Conservation (phyloP, 2,329 filamentous ascomycete species). For the Erysiphe pulchra region DNA sequence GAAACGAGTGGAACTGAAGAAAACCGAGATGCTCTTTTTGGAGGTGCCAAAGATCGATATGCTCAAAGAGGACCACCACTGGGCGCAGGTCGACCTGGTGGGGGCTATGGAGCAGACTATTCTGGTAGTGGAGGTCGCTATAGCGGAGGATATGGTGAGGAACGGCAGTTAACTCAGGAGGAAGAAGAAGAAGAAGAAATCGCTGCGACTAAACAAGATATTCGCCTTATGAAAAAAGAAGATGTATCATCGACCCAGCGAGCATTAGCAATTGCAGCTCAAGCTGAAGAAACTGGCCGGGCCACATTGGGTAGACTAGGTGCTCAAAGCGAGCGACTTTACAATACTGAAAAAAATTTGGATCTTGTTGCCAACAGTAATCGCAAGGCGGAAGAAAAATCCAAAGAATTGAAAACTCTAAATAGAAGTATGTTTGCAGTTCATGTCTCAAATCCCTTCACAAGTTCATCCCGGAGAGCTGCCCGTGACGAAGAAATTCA, state of each 20-base stretch:
- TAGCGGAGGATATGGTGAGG: conserved; percentile 33
- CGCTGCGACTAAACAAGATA: conserved; percentile 45
- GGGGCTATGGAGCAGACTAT: conserved; percentile 8
- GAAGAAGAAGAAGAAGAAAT: conserved; percentile 48
- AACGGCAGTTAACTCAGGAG: conserved; percentile 59
- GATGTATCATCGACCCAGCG: conserved; percentile 50
- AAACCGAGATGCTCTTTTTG: conserved; percentile 37
- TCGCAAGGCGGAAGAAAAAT: conserved; percentile 51
- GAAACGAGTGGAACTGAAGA: conserved; percentile 19
- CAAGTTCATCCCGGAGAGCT: conserved; percentile 34
- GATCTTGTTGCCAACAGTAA: conserved; percentile 58
- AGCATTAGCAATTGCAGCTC: conserved; percentile 37
- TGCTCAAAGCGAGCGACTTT: conserved; percentile 53
- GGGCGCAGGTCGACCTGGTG: conserved; percentile 6
- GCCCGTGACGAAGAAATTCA: conserved; percentile 43
- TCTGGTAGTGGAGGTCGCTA: conserved; percentile 5
- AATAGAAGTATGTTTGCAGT: conserved; percentile 83
- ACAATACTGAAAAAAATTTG: conserved; percentile 62
- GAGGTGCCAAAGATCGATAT: conserved; percentile 14
- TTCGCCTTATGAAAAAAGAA: conserved; percentile 50
- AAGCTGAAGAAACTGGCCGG: conserved; percentile 44
- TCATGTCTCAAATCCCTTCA: conserved; percentile 56
- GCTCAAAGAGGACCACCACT: conserved; percentile 6
- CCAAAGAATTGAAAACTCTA: conserved; percentile 58
- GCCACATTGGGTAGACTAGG: conserved; percentile 46